phyloP scores from a whole-genome alignment of 1,139 yeast genomes.

The Diutina pseudorugosa region DNA sequence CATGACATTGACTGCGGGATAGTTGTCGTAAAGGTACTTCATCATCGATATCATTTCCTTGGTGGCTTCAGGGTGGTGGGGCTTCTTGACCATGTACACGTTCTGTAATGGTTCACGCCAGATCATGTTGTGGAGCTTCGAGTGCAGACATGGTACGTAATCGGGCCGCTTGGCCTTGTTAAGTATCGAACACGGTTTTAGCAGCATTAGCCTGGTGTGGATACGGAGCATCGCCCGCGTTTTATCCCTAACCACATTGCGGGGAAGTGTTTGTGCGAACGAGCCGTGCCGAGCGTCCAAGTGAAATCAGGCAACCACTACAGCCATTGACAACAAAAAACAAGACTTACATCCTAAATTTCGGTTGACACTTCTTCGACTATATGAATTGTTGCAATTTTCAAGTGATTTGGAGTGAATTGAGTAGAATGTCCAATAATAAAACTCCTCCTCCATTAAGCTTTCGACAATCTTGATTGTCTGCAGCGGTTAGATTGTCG shows the following conservation, averaged over 20 bases:
- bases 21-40: slow-evolving; percentile 37
- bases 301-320: not conserved
- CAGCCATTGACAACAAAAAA: no score
- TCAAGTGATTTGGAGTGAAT: no score
- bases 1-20: slow-evolving; percentile 64
- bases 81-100: slow-evolving; percentile 72
- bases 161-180: slow-evolving; percentile 1
- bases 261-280: not conserved
- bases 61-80: slow-evolving; percentile 62
- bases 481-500: not conserved
- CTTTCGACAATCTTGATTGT: no score
- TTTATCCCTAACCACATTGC: not conserved
- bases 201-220: not conserved
- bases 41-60: slow-evolving; percentile 55
- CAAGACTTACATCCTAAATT: no score
- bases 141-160: not conserved
- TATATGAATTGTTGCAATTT: no score
- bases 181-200: not conserved
- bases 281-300: not conserved
- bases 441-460: no score
- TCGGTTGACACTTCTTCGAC: no score
- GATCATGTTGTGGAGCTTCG: slow-evolving; percentile 22
- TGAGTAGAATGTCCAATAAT: no score
- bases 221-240: not conserved
- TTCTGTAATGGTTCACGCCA: slow-evolving; percentile 48